Evolutionary conservation across 1,139 yeast genomes (phyloP), one percentile per base, ranked within the genome.

Genomic region (Debaryomyces fabryi): DNA sequence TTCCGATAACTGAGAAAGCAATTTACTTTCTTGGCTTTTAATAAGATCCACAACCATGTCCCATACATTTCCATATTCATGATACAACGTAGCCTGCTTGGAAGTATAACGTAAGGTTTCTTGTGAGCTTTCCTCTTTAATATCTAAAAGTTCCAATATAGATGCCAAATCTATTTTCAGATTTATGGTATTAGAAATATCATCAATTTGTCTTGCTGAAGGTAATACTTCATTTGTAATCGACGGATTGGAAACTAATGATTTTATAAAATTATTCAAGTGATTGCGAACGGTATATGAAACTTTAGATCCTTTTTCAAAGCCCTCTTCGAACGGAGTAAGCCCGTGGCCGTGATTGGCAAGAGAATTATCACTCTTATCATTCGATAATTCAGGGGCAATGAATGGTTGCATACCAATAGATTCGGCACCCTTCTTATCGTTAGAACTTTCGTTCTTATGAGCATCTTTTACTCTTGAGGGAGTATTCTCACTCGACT

Each of bases 121-220:
- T 8, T 58, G 55, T 30, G 71, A 58, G 0, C 72, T 76, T 25
- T 64, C 67, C 5, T 58, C 56, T 48, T 67, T 70, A 39, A 60
- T 65, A 29, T 64, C 61, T 20, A 76, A 50, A 24, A 69, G 62
- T 2, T 61, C 56, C 6, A 65, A 45, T 1, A 74, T 63, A 1
- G 78, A 78, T n/a, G 58, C 67, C 6, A 72, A 47, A 52, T 74
- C 72, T 13, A 72, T 52, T 52, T 70, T 72, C 13, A 64, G 61
- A 0, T 54, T 53, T 8, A 74, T 63, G 3, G 75, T 69, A 52
- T 76, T 75, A 23, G 62, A 59, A 2, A 47, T 46, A 49, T 74
- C 79, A 51, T 74, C 78, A 1, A 71, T 62, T 6, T 35, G 33
- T 20, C 23, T 34, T 13, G 25, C 3, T 5, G 27, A 15, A n/a